Evolutionary conservation across 768 basidiomycete species (phyloP).

Genomic region (Boletus edulis): DNA sequence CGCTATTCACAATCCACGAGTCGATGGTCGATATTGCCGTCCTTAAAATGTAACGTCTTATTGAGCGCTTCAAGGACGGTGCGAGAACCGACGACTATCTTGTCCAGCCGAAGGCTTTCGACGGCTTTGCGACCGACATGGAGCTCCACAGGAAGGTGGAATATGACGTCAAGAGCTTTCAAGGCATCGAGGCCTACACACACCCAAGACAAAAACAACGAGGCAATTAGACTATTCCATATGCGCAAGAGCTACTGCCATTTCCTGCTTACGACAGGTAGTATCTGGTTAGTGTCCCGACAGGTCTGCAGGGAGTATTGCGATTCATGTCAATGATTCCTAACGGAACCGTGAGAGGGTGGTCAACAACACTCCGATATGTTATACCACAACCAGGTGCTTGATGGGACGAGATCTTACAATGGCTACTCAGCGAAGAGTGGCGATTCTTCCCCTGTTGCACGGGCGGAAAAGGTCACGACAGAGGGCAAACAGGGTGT

Average conservation of each 20-base stretch:
- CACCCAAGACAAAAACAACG: neutral
- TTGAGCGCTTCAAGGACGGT: slow-evolving; percentile 6
- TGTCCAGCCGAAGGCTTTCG: slow-evolving; percentile 6
- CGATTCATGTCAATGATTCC: no score
- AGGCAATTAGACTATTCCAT: slow-evolving; percentile 6
- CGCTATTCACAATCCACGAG: slow-evolving; percentile 3
- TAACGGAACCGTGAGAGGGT: no score
- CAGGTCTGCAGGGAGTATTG: no score
- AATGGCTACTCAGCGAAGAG: no score
- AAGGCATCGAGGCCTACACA: neutral
- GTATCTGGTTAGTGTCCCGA: no score
- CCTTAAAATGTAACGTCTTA: neutral
- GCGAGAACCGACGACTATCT: slow-evolving; percentile 2
- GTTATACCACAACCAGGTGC: no score
- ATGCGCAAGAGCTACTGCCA: neutral
- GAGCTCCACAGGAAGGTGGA: neutral
- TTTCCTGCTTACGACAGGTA: slow-evolving; percentile 1
- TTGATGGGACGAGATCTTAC: no score
- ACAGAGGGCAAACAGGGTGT: neutral
- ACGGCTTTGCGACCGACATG: slow-evolving; percentile 3
- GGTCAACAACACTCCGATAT: no score
- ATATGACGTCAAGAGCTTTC: neutral
- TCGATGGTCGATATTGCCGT: neutral
- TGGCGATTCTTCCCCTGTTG: neutral
- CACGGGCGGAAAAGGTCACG: neutral